These are phyloP conservation scores for Glebionis coronaria DNA, from an alignment of 129 eudicot genomes.

Conservation along the genomic window DNA sequence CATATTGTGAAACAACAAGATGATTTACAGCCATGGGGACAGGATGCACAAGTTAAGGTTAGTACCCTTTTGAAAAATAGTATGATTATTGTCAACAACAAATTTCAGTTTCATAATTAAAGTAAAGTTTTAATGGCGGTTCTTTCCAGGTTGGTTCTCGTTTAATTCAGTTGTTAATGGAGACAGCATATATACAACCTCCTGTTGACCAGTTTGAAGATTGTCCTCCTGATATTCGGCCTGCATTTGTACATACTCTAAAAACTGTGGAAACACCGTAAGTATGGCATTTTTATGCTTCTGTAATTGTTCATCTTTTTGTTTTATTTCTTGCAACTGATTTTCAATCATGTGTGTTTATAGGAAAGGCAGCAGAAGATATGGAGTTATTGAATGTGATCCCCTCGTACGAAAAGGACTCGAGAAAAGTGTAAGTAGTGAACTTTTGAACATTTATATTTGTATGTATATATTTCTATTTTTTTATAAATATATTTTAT, in stretches of 20 bases:
- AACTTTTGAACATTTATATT: background rate
- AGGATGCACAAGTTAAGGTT: constrained; percentile 86
- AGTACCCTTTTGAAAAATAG: constrained; percentile 18
- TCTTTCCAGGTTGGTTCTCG: constrained; percentile 74
- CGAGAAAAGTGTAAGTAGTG: constrained; percentile 73
- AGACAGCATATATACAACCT: constrained; percentile 95
- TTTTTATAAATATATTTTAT: background rate
- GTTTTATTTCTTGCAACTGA: constrained; percentile 4
- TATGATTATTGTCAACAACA: background rate
- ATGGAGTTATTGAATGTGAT: constrained; percentile 93
- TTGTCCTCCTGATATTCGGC: constrained; percentile 87
- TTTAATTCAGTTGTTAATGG: constrained; percentile 70
- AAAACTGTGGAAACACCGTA: constrained; percentile 70
- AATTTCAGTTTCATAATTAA: constrained; percentile 14
- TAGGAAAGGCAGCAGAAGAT: constrained; percentile 74
- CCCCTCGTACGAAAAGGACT: constrained; percentile 83
- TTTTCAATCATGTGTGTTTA: constrained; percentile 12
- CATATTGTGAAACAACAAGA: constrained; percentile 64
- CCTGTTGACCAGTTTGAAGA: constrained; percentile 74
- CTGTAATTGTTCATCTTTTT: constrained; percentile 2
- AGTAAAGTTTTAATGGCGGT: background rate
- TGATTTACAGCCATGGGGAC: constrained; percentile 83
- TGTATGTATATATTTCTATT: background rate
- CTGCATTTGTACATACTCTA: constrained; percentile 81
- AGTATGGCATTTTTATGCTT: constrained; percentile 32